phyloP scores from a whole-genome alignment of 805 yeast species.

The Saccharomycopsis sp. region DNA sequence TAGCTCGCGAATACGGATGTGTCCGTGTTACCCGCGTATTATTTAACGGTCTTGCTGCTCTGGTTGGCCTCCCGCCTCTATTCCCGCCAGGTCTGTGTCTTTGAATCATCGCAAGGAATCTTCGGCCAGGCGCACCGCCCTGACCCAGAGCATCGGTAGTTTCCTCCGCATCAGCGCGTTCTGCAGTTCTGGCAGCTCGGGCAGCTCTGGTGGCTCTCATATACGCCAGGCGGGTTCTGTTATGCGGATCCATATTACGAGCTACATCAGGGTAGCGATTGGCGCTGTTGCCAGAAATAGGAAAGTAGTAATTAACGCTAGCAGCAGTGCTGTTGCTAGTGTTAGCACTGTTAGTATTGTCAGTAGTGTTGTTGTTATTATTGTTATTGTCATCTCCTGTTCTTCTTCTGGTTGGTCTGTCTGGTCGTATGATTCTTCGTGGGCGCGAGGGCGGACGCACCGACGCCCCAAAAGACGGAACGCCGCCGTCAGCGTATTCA shows the following conservation, averaged over 20 bases:
- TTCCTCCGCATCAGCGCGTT: background rate
- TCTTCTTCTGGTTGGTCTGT: background rate
- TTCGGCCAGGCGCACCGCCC: background rate
- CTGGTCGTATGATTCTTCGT: background rate
- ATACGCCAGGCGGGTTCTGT: too few relatives aligned
- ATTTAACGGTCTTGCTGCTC: constrained; percentile 7
- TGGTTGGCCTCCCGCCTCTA: constrained; percentile 2
- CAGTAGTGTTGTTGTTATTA: background rate
- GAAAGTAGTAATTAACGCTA: too few relatives aligned
- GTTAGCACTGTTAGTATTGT: constrained; percentile 1
- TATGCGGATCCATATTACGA: too few relatives aligned
- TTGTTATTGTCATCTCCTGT: background rate
- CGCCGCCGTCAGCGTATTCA: constrained; percentile 4
- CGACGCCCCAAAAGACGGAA: constrained; percentile 13
- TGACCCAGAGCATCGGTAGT: too few relatives aligned
- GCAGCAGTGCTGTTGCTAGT: background rate
- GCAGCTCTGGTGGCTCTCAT: too few relatives aligned
- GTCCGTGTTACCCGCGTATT: background rate
- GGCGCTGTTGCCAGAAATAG: too few relatives aligned
- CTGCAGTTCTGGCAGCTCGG: too few relatives aligned
- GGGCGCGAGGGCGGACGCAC: constrained; percentile 10
- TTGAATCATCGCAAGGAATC: background rate
- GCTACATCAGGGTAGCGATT: too few relatives aligned
- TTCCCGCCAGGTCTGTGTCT: background rate
- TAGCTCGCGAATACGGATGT: constrained; percentile 13